phyloP scores from a whole-genome alignment of 805 yeast genomes.

The Cephaloascus albidus region DNA sequence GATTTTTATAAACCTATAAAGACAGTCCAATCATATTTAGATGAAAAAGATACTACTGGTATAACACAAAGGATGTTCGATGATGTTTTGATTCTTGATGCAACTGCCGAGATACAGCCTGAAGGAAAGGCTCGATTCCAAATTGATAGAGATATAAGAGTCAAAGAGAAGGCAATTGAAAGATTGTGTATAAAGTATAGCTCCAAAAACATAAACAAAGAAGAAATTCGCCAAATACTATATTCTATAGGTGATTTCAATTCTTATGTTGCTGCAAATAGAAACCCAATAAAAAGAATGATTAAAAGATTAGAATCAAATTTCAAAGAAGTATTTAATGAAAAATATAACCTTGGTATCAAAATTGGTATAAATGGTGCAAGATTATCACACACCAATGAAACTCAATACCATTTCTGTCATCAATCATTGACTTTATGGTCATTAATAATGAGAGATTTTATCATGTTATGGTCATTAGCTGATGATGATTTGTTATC shows the following conservation, averaged over 20 bases:
- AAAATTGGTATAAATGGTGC: constrained; percentile 61
- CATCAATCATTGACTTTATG: constrained; percentile 66
- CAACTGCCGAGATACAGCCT: constrained; percentile 60
- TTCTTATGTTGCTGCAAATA: constrained; percentile 59
- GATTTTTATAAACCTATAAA: constrained; percentile 65
- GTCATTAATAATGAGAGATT: constrained; percentile 71
- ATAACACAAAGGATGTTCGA: constrained; percentile 35
- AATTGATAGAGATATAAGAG: constrained; percentile 50
- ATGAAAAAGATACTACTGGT: constrained; percentile 23
- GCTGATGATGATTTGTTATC: constrained; percentile 67
- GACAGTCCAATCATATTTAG: constrained; percentile 45
- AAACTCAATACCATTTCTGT: constrained; percentile 65
- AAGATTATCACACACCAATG: constrained; percentile 64
- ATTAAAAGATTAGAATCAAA: constrained; percentile 34
- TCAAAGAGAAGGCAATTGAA: constrained; percentile 66
- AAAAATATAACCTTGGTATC: constrained; percentile 48
- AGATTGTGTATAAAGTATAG: constrained; percentile 40
- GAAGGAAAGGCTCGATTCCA: constrained; percentile 43
- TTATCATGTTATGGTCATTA: constrained; percentile 68
- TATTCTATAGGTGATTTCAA: constrained; percentile 77
- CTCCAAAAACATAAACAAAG: constrained; percentile 34
- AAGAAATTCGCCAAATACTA: constrained; percentile 60
- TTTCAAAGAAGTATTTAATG: constrained; percentile 25
- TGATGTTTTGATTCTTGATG: constrained; percentile 50
- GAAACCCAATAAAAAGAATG: constrained; percentile 60